Percentiles rank a stretch among this genome's conserved stretches.
Conservation (phyloP, 257 asterid species). For the Voacanga thouarsii region DNA sequence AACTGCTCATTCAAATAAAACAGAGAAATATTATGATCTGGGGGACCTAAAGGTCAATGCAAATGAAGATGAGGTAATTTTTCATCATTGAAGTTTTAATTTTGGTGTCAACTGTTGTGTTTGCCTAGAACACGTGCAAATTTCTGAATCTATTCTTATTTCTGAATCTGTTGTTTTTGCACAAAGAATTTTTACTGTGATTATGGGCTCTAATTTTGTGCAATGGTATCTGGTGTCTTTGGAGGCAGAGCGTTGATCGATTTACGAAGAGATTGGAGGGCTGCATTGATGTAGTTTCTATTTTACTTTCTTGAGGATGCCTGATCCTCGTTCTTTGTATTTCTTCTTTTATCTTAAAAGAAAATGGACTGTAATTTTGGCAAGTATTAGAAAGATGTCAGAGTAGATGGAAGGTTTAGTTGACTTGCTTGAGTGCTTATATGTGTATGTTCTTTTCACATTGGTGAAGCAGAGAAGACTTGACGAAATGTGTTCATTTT, state of each 20-base stretch:
- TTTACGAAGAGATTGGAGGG: too few species aligned
- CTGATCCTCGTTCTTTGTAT: not conserved
- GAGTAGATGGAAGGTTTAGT: not conserved
- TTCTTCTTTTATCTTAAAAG: not conserved
- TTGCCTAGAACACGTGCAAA: not conserved
- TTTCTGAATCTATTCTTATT: not conserved
- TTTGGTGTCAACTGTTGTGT: constrained; percentile 1
- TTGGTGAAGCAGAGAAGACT: not conserved
- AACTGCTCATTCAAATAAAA: constrained; percentile 43
- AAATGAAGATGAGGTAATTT: constrained; percentile 68
- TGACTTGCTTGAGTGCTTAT: not conserved
- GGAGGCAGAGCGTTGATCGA: too few species aligned
- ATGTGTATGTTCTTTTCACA: not conserved
- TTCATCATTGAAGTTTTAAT: constrained; percentile 8
- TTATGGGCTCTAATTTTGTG: not conserved
- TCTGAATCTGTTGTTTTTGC: not conserved
- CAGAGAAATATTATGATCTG: constrained; percentile 69
- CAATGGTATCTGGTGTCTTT: too few species aligned
- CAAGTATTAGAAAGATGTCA: not conserved
- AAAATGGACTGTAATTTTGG: not conserved
- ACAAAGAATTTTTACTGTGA: not conserved
- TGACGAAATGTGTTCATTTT: not conserved
- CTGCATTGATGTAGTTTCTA: too few species aligned
- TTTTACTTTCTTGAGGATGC: not conserved
- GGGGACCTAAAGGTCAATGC: constrained; percentile 63